A percentile compares a stretch with the other conserved stretches of the same genome.
Conservation (phyloP, 176 grass and related monocot genomes). For the Microstegium vimineum region DNA sequence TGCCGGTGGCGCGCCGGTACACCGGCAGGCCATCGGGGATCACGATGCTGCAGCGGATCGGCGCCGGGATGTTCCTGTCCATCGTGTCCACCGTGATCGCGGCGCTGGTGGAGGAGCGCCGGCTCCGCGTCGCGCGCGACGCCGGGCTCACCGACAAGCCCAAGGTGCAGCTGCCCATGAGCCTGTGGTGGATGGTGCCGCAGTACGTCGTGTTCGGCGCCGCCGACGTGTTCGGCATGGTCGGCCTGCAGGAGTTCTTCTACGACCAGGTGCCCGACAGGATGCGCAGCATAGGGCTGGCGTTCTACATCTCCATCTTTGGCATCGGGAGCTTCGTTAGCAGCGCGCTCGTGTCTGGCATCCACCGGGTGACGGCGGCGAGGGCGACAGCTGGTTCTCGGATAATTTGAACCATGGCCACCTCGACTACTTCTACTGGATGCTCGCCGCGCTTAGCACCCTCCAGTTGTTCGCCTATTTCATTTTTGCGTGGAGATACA, state of each 20-base stretch:
- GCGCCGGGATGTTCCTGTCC: not conserved
- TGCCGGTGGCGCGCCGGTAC: not conserved
- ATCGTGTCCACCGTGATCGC: not conserved
- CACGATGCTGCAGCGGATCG: not conserved
- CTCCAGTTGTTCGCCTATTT: not conserved
- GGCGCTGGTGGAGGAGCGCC: not conserved
- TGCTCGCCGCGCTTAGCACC: not conserved
- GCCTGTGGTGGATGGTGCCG: slow-evolving; percentile 84
- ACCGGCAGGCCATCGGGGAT: not conserved
- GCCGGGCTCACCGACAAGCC: not conserved
- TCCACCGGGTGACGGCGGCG: not conserved
- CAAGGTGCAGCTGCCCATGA: slow-evolving; percentile 48
- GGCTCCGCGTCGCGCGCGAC: not conserved
- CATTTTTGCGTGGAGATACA: not conserved
- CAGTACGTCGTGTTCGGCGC: slow-evolving; percentile 34
- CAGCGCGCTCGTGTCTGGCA: not conserved
- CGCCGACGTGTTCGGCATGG: not conserved
- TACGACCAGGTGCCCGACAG: slow-evolving; percentile 15
- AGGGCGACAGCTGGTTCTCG: not conserved
- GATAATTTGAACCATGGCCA: not conserved
- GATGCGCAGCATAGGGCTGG: slow-evolving; percentile 30
- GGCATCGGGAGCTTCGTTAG: not conserved
- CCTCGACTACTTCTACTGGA: slow-evolving; percentile 2
- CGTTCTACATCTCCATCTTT: not conserved
- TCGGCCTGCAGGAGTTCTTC: not conserved